Base-by-base conservation (phyloP, 148 eudicot genomes). In the Dysphania ambrosioides region DNA sequence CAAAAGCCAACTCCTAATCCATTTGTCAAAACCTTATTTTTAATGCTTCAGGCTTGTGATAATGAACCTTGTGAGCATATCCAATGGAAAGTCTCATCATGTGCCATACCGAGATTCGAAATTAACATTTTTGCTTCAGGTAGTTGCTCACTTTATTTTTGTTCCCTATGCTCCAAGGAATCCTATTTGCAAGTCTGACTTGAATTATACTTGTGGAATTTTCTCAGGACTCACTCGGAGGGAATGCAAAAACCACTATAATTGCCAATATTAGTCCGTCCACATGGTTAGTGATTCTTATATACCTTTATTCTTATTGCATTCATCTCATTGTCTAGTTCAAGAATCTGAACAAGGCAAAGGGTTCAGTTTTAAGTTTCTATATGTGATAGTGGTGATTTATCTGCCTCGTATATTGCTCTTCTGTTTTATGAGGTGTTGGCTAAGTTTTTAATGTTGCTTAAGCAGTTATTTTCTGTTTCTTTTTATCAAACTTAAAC, bases 101-200 rank as follows among this genome's bases (percentile, higher is more conserved):
- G 97, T 95, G 82, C 98, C 98, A 58, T 95, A 95, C 73, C 85
- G 98, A 53, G 98, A 95, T 90, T 95, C 98, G 59, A 95, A 95
- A 84, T 91, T 95, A 72, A 95, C 98, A 71, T 95, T 95, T 85
- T 81, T 95, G 86, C 97, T 95, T 77, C 98, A 95, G 98, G 98
- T 95, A 70, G 70, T 58, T 78, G 8, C 34, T 8, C 38, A 26
- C 9, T 26, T 40, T 32, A 15, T 66, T 18, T 58, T 66, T 34
- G 26, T 32, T 76, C 24, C 44, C 9, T 36, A 57, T 51, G 47
- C 72, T 51, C 56, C 24, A n/a, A 44, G 29, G 58, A 12, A 59
- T 76, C 32, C 27, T 47, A 47, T 32, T 57, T 49, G 21, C 29
- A 57, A 9, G 27, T 71, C 29, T 67, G 11, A 66, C 11, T 58